phyloP scores from a whole-genome alignment of 148 eudicot genomes.

The Nyssa sinensis region DNA sequence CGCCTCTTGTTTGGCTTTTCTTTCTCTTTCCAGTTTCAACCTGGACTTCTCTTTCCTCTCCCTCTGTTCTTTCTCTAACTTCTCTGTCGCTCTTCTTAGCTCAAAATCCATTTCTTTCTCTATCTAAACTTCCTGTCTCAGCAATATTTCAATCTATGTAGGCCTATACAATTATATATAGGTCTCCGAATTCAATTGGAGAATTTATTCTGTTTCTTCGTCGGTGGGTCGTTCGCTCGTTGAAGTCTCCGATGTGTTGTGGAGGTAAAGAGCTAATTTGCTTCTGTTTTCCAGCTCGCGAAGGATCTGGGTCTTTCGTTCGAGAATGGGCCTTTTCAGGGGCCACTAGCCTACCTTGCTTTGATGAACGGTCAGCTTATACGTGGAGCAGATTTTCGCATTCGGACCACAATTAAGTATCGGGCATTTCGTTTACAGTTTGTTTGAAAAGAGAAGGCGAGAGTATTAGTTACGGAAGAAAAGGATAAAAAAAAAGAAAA shows the following conservation, averaged over 20 bases:
- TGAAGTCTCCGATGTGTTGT: not conserved
- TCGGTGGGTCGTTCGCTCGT: not conserved
- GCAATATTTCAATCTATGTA: not conserved
- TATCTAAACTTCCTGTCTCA: not conserved
- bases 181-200: not conserved
- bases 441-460: too few species aligned
- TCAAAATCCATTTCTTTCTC: constrained; percentile 88
- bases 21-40: constrained; percentile 56
- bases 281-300: constrained; percentile 4
- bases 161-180: not conserved
- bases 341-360: too few species aligned
- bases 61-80: constrained; percentile 75
- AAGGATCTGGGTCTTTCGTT: constrained; percentile 31
- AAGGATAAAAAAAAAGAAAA: too few species aligned
- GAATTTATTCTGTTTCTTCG: not conserved
- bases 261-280: too few species aligned
- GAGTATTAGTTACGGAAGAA: too few species aligned
- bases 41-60: constrained; percentile 72
- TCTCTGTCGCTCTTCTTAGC: constrained; percentile 81
- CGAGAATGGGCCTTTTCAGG: too few species aligned
- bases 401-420: too few species aligned
- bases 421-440: too few species aligned
- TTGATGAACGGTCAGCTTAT: too few species aligned
- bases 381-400: too few species aligned
- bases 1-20: constrained; percentile 64